A percentile compares a stretch with the other conserved stretches of the same genome.
Conservation (phyloP, 2,329 filamentous ascomycete genomes). For the Fusarium pininemorale region DNA sequence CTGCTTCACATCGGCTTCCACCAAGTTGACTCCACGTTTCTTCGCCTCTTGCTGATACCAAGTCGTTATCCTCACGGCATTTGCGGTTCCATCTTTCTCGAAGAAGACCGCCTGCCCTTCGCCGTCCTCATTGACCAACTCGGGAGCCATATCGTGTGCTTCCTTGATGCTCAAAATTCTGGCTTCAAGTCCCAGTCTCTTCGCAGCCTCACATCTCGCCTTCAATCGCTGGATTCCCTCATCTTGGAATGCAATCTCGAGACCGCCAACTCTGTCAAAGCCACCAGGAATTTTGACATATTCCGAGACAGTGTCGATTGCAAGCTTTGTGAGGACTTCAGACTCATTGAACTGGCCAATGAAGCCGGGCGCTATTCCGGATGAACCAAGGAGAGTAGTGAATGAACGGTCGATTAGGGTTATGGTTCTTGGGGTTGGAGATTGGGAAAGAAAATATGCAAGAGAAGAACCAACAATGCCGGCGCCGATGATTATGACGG, state of each 20-base stretch:
- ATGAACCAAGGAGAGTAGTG: constrained; percentile 23
- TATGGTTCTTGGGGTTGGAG: constrained; percentile 5
- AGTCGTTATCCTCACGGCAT: constrained; percentile 21
- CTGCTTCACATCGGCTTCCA: constrained; percentile 20
- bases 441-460: constrained; percentile 16
- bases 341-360: constrained; percentile 41
- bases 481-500: constrained; percentile 5
- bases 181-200: constrained; percentile 9
- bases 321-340: constrained; percentile 29
- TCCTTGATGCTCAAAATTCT: constrained; percentile 15
- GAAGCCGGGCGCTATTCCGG: constrained; percentile 33
- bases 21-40: constrained; percentile 6
- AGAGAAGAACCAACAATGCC: constrained; percentile 35
- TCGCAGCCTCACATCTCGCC: constrained; percentile 6
- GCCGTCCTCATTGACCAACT: constrained; percentile 17
- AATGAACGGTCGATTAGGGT: constrained; percentile 35
- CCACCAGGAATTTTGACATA: constrained; percentile 34
- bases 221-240: constrained; percentile 12
- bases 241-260: constrained; percentile 32
- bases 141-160: constrained; percentile 21
- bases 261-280: constrained; percentile 30
- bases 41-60: constrained; percentile 30
- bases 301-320: constrained; percentile 34
- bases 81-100: constrained; percentile 31
- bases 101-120: constrained; percentile 27